These are phyloP conservation scores for Dissophora globulifera DNA, from an alignment of 192 early-diverging fungal genomes.

Conservation along the genomic window DNA sequence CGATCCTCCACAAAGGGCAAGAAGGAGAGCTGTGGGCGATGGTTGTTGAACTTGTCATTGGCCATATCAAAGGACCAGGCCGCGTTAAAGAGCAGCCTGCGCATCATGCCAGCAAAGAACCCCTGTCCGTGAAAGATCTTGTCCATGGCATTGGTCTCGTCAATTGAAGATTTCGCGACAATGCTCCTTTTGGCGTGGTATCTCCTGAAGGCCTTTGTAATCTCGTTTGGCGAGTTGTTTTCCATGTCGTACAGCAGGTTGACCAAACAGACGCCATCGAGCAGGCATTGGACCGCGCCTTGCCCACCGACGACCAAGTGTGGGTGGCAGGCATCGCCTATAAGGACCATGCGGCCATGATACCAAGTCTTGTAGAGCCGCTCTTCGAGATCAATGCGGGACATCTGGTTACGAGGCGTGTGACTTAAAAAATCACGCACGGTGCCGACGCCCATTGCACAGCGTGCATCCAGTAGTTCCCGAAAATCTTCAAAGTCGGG, in stretches of 20 bases:
- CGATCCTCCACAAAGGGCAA: conserved; percentile 36
- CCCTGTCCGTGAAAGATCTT: conserved; percentile 38
- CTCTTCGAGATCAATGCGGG: conserved; percentile 16
- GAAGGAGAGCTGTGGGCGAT: conserved; percentile 33
- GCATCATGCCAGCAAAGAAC: conserved; percentile 22
- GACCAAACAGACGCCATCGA: conserved; percentile 30
- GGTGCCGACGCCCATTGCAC: conserved; percentile 13
- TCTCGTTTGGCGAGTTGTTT: conserved; percentile 26
- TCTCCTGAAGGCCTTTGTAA: conserved; percentile 27
- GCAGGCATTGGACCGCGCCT: conserved; percentile 23
- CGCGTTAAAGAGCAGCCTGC: conserved; percentile 19
- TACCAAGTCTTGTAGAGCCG: conserved; percentile 37
- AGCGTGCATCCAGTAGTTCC: conserved; percentile 9
- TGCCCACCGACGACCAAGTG: conserved; percentile 18
- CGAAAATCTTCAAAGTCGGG: conserved; percentile 6
- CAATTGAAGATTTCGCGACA: conserved; percentile 15
- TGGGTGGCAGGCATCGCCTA: conserved; percentile 35
- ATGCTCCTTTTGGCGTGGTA: conserved; percentile 20
- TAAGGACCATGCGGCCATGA: conserved; percentile 23
- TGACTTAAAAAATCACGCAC: conserved; percentile 23
- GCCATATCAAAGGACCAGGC: conserved; percentile 12
- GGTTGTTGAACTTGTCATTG: conserved; percentile 33
- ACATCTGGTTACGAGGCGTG: conserved; percentile 9
- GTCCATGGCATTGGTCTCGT: conserved; percentile 12
- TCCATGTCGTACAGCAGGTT: conserved; percentile 42